Base-by-base conservation (phyloP, 805 yeast species). In the Ogataea degrootiae region DNA sequence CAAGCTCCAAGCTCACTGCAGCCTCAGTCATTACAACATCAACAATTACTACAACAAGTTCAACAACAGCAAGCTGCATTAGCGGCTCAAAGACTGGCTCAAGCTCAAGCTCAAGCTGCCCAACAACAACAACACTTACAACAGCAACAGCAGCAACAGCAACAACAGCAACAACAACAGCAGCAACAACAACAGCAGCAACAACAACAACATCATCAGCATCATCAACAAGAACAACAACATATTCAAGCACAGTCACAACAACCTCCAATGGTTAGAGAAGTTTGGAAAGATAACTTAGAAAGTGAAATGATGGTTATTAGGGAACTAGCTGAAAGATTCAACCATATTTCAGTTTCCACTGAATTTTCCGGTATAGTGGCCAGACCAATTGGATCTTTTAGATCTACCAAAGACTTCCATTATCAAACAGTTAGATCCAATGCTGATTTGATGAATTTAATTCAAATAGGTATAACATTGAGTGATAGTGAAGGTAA, bases 361-460 rank as follows among this genome's bases (percentile, higher is more conserved):
- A 90, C 95, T 41, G 98, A 94, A 65, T 90, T 94, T 62, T 97
- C 97, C 0, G 99, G 99, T 0, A 87, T 95, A 21, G 85, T 92
- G 26, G 96, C 96, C 2, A 79, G 99, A 58, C 99, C 99, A 15
- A 87, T 94, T 50, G 99, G 99, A 17, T 81, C 87, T 17, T 94
- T 94, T 68, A 81, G 88, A 58, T 82, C 94, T 2, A 87, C 94
- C 15, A 76, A 85, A 22, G 98, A 94, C 65, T 94, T 90, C 67
- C 98, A 94, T 66, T 94, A 92, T 63, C 99, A 94, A 67, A 92
- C 98, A 0, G 76, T 94, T 68, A 77, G 99, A 61, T 76, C 95
- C 9, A 94, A 94, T 64, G 87, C 94, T 4, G 99, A 94, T 66
- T 73, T 94, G 47, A 69, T 91, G 55, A 83, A 85, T 57, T 79